These are phyloP conservation scores for Nemania sp. DNA, from an alignment of 2,329 filamentous ascomycete species.

Conservation along the genomic window DNA sequence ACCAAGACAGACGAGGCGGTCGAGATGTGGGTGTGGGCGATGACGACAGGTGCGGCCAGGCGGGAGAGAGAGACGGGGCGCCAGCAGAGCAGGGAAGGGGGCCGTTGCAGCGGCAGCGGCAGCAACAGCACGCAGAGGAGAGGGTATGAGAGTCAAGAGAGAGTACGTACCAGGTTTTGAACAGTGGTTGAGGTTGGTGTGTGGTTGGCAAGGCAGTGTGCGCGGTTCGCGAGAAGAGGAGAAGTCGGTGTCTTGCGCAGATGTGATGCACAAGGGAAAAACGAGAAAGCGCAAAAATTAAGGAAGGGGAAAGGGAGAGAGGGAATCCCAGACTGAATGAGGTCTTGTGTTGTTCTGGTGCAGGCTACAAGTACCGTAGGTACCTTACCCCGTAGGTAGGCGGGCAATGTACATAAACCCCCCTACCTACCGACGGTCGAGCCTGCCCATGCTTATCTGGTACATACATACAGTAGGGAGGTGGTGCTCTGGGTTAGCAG, in stretches of 20 bases:
- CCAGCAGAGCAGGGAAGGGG: constrained; percentile 32
- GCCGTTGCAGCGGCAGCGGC: constrained; percentile 5
- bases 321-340: constrained; percentile 21
- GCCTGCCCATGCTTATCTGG: background rate
- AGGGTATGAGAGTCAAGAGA: constrained; percentile 5
- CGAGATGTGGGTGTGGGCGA: constrained; percentile 37
- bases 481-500: background rate
- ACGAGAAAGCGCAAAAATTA: constrained; percentile 30
- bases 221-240: constrained; percentile 7
- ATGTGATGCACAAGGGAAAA: constrained; percentile 34
- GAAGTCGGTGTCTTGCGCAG: constrained; percentile 31
- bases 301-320: constrained; percentile 23
- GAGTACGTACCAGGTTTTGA: background rate
- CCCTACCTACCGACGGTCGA: too few relatives aligned
- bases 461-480: background rate
- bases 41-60: constrained; percentile 39
- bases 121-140: too few relatives aligned
- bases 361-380: constrained; percentile 5
- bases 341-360: constrained; percentile 33
- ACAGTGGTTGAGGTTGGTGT: background rate
- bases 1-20: constrained; percentile 29
- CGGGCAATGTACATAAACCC: too few relatives aligned
- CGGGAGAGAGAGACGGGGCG: constrained; percentile 29
- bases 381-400: background rate
- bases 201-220: background rate